Conservation (phyloP, 352 stramenopile species). For the Phytophthora hybrid region DNA sequence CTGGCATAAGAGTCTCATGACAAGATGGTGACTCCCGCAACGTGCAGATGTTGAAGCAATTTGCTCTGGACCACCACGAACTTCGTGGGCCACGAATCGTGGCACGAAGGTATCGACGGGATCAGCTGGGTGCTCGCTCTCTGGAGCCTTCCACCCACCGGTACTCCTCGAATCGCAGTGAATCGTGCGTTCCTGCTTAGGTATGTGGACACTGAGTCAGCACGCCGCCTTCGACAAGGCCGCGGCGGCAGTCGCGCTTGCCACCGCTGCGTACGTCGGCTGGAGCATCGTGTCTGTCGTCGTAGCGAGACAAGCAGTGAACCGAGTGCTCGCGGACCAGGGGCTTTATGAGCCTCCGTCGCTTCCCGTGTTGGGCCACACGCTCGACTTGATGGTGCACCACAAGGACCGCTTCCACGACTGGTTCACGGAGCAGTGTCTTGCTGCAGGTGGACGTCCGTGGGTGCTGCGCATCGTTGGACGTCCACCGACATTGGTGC, state of each 20-base stretch:
- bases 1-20: not conserved
- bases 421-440: constrained; percentile 57
- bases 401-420: constrained; percentile 56
- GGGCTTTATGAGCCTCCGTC: constrained; percentile 30
- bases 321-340: constrained; percentile 21
- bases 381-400: constrained; percentile 38
- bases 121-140: constrained; percentile 15
- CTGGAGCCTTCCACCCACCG: not conserved
- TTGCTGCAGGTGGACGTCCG: constrained; percentile 37
- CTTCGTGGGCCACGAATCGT: too few species aligned
- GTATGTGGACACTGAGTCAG: constrained; percentile 24
- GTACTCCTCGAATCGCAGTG: constrained; percentile 8
- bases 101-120: constrained; percentile 7
- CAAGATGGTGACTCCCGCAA: not conserved
- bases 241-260: constrained; percentile 9
- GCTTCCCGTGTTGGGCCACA: constrained; percentile 41
- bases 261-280: constrained; percentile 19
- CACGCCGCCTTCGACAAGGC: constrained; percentile 20
- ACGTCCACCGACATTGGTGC: constrained; percentile 29
- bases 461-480: constrained; percentile 54
- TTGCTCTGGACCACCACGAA: constrained; percentile 20
- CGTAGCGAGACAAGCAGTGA: constrained; percentile 11
- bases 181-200: constrained; percentile 3
- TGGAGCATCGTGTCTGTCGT: constrained; percentile 21
- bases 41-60: constrained; percentile 14